Percentiles rank a stretch among this genome's conserved stretches.
Conservation (phyloP, 1,284 basidiomycete genomes). For the Binderoboletus segoi region DNA sequence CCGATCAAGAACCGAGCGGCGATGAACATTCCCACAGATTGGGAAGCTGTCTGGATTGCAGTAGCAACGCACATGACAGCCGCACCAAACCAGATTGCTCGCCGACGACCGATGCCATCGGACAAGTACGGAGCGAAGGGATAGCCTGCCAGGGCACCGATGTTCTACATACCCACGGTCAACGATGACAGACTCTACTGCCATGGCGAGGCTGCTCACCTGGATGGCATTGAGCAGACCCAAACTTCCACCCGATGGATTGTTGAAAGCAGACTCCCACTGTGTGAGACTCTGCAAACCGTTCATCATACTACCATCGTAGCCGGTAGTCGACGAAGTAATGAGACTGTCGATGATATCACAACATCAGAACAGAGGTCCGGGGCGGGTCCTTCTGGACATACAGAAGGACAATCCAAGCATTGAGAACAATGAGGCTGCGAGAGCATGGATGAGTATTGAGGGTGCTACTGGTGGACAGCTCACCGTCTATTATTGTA, state of each 20-base stretch:
- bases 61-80: slow-evolving; percentile 66
- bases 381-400: slow-evolving; percentile 20
- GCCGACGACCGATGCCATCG: slow-evolving; percentile 67
- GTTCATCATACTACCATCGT: slow-evolving; percentile 80
- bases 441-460: slow-evolving; percentile 3
- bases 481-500: slow-evolving; percentile 69
- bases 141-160: slow-evolving; percentile 66
- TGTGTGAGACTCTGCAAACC: slow-evolving; percentile 67
- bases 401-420: slow-evolving; percentile 69
- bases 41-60: slow-evolving; percentile 69
- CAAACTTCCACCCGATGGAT: slow-evolving; percentile 56
- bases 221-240: slow-evolving; percentile 80
- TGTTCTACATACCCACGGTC: slow-evolving; percentile 47
- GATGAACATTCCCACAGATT: slow-evolving; percentile 81
- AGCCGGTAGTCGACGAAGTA: slow-evolving; percentile 77
- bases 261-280: slow-evolving; percentile 61
- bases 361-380: neutral
- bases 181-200: neutral
- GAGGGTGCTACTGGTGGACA: neutral
- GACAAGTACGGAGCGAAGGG: slow-evolving; percentile 74
- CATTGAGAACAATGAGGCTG: slow-evolving; percentile 66
- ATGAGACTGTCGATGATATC: slow-evolving; percentile 51
- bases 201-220: slow-evolving; percentile 41
- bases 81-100: slow-evolving; percentile 64
- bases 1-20: slow-evolving; percentile 80